These are phyloP conservation scores for Mucor plumbeus DNA, from an alignment of 371 early-diverging fungal genomes.

Conservation along the genomic window DNA sequence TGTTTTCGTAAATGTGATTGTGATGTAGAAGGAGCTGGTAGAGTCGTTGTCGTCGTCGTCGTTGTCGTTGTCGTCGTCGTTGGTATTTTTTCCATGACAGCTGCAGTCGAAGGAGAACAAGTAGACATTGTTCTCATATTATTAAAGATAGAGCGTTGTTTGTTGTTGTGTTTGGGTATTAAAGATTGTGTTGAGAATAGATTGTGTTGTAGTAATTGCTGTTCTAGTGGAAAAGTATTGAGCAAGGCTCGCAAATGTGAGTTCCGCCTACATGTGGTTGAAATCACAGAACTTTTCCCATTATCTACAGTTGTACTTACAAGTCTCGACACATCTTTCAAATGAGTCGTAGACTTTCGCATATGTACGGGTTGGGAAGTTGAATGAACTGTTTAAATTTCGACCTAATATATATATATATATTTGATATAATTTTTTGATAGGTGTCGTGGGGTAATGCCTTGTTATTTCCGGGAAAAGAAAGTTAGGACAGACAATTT, in stretches of 20 bases:
- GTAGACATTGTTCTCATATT: slow-evolving; percentile 20
- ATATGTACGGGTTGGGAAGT: slow-evolving; percentile 27
- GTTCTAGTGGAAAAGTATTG: slow-evolving; percentile 28
- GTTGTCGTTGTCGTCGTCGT: slow-evolving; percentile 3
- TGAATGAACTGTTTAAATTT: slow-evolving; percentile 10
- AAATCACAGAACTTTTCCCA: slow-evolving; percentile 20
- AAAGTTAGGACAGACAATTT: slow-evolving; percentile 8
- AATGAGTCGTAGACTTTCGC: slow-evolving; percentile 53
- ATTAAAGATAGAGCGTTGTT: slow-evolving; percentile 4
- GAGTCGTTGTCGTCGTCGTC: background rate
- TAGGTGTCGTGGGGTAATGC: slow-evolving; percentile 7
- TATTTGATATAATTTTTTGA: background rate
- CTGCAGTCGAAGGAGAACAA: slow-evolving; percentile 4
- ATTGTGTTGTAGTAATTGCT: slow-evolving; percentile 14
- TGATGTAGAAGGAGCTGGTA: background rate
- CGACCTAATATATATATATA: background rate
- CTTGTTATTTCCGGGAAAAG: slow-evolving; percentile 18
- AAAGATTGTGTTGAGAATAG: slow-evolving; percentile 15
- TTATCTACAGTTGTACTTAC: slow-evolving; percentile 30
- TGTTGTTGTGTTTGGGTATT: slow-evolving; percentile 22
- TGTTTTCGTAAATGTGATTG: background rate
- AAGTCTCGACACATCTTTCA: slow-evolving; percentile 45
- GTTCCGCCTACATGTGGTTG: slow-evolving; percentile 37
- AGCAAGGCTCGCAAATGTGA: slow-evolving; percentile 38
- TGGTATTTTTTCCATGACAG: slow-evolving; percentile 19